These are phyloP conservation scores for Fusarium luffae DNA, from an alignment of 2,329 filamentous ascomycete species.

Conservation along the genomic window DNA sequence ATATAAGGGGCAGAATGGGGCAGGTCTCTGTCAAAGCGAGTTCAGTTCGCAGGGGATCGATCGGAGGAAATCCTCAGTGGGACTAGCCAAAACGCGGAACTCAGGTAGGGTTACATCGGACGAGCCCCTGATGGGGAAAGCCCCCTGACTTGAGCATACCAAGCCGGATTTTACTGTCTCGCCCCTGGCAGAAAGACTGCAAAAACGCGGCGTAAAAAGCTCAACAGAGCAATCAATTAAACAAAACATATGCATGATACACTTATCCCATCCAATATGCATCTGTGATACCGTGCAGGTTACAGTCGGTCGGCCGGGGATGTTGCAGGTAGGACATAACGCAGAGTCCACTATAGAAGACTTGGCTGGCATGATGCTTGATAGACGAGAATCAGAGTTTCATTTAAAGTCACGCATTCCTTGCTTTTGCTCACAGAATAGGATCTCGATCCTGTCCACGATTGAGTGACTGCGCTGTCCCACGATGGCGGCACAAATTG, in stretches of 20 bases:
- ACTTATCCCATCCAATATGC: not conserved
- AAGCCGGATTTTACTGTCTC: not conserved
- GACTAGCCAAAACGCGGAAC: not conserved
- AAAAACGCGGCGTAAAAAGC: not conserved
- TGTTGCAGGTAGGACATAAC: not conserved
- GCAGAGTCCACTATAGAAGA: not conserved
- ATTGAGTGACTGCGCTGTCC: not conserved
- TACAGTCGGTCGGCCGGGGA: conserved; percentile 1
- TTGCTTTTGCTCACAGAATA: not conserved
- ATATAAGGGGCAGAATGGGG: conserved; percentile 4
- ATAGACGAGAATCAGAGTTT: not conserved
- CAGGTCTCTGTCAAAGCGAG: not conserved
- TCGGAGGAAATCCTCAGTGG: not conserved
- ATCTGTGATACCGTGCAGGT: conserved; percentile 3
- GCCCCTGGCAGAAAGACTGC: not conserved
- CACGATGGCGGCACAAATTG: conserved; percentile 25
- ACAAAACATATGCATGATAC: conserved; percentile 4
- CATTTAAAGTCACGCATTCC: conserved; percentile 14
- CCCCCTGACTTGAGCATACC: not conserved
- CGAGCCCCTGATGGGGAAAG: not conserved
- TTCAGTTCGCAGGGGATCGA: not conserved
- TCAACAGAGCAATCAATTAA: conserved; percentile 4
- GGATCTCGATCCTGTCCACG: conserved; percentile 12
- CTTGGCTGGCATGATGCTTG: not conserved
- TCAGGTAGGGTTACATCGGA: not conserved